Conservation (phyloP, 495 filamentous ascomycete genomes). For the Penicillium desertorum region DNA sequence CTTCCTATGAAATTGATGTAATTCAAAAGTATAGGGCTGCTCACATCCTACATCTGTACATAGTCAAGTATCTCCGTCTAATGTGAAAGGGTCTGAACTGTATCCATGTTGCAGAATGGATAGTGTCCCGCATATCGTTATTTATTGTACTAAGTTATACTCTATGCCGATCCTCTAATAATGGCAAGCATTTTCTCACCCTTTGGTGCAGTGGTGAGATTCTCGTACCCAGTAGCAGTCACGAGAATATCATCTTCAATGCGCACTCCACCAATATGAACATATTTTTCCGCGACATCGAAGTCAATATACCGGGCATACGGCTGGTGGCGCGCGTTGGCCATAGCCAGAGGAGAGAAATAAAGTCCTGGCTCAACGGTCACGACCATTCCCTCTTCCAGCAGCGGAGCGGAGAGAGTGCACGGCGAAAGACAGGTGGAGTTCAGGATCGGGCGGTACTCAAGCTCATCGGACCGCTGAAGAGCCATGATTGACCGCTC, state of each 20-base stretch:
- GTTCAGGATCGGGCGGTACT: slow-evolving; percentile 28
- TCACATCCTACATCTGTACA: too few relatives aligned
- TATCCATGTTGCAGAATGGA: not conserved
- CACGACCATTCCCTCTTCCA: slow-evolving; percentile 73
- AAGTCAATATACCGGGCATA: slow-evolving; percentile 72
- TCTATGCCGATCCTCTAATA: slow-evolving; percentile 39
- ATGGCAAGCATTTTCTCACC: slow-evolving; percentile 66
- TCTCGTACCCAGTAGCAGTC: slow-evolving; percentile 73
- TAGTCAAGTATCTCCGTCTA: too few relatives aligned
- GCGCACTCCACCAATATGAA: slow-evolving; percentile 78
- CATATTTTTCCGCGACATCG: slow-evolving; percentile 67
- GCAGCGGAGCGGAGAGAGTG: slow-evolving; percentile 37
- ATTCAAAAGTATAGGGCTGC: too few relatives aligned
- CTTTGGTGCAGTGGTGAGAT: slow-evolving; percentile 81
- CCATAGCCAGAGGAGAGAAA: slow-evolving; percentile 86
- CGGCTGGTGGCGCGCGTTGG: slow-evolving; percentile 66
- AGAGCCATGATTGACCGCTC: slow-evolving; percentile 47
- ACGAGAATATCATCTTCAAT: slow-evolving; percentile 92
- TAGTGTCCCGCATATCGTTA: not conserved
- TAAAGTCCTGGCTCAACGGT: slow-evolving; percentile 90
- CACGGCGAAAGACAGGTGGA: slow-evolving; percentile 29
- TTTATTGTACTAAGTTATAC: not conserved
- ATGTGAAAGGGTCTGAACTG: too few relatives aligned
- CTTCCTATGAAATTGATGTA: too few relatives aligned
- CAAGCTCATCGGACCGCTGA: slow-evolving; percentile 20